Conservation (phyloP, 2,329 filamentous ascomycete species). For the Plectosphaerella sp. region DNA sequence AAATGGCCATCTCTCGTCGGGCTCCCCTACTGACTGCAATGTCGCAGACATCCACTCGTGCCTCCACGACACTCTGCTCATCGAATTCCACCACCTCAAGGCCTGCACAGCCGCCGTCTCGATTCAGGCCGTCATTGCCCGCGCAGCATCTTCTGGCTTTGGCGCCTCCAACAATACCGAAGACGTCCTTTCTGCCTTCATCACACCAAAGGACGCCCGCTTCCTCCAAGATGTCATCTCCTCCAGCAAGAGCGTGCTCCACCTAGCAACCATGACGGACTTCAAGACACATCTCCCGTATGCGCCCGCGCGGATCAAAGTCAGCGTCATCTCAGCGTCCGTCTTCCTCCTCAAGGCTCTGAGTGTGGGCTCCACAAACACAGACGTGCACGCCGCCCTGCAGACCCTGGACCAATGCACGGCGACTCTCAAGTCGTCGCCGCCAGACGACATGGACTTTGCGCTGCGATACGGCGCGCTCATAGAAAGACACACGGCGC, state of each 20-base stretch:
- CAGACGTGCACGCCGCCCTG: constrained; percentile 11
- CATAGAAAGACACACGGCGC: constrained; percentile 14
- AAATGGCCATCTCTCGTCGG: not conserved
- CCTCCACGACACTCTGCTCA: constrained; percentile 7
- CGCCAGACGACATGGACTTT: constrained; percentile 18
- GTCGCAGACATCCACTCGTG: constrained; percentile 4
- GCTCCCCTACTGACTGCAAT: not conserved
- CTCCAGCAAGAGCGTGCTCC: constrained; percentile 11
- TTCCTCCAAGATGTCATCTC: constrained; percentile 15
- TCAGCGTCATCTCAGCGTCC: constrained; percentile 15
- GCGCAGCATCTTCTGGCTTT: constrained; percentile 9
- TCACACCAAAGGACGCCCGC: constrained; percentile 10
- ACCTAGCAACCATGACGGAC: constrained; percentile 10
- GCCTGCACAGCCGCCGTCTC: constrained; percentile 15
- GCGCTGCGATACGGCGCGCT: constrained; percentile 15
- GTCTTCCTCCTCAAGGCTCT: constrained; percentile 17
- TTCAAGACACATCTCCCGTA: constrained; percentile 10
- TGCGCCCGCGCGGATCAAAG: constrained; percentile 12
- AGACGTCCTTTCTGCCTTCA: constrained; percentile 10
- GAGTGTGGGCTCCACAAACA: constrained; percentile 9
- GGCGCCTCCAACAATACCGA: constrained; percentile 1
- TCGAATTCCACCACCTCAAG: constrained; percentile 16
- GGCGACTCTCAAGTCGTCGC: constrained; percentile 5
- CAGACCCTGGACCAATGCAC: constrained; percentile 13
- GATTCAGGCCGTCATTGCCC: constrained; percentile 14